Percentiles rank a stretch among this genome's conserved stretches.
phyloP scores from a whole-genome alignment of 1,284 basidiomycete species.

The Pascua sp. region DNA sequence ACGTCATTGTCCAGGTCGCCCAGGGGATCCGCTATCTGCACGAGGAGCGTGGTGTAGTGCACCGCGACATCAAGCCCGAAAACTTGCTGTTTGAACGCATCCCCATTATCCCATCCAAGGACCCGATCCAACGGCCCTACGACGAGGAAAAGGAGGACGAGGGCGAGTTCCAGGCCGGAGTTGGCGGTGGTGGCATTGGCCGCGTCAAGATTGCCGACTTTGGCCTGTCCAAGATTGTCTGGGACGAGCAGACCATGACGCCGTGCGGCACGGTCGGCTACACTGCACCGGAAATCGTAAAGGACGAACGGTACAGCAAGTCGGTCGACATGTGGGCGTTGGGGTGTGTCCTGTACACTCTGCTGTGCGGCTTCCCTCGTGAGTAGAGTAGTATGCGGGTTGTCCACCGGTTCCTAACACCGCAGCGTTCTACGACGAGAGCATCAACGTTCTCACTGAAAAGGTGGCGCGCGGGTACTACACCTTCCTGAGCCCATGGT shows the following conservation, averaged over 20 bases:
- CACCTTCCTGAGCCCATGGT: constrained; percentile 98
- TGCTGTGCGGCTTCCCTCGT: constrained; percentile 95
- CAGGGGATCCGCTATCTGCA: constrained; percentile 93
- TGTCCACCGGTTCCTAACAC: constrained; percentile 1
- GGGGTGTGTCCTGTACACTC: constrained; percentile 95
- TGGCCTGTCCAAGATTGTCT: constrained; percentile 95
- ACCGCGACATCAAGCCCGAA: constrained; percentile 93
- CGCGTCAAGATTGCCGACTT: constrained; percentile 99
- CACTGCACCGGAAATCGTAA: constrained; percentile 98
- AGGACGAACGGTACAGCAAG: constrained; percentile 97
- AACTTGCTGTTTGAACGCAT: constrained; percentile 94
- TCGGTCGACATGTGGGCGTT: constrained; percentile 99
- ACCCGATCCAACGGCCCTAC: constrained; percentile 74
- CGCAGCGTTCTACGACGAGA: constrained; percentile 92
- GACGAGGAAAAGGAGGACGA: constrained; percentile 99
- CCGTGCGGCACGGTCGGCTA: constrained; percentile 99
- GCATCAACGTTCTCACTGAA: constrained; percentile 95
- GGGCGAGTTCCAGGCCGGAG: constrained; percentile 85
- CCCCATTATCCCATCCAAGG: constrained; percentile 83
- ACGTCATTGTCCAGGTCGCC: constrained; percentile 97
- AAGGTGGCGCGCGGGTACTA: constrained; percentile 98
- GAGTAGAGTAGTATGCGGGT: constrained; percentile 14
- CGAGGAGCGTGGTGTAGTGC: constrained; percentile 92
- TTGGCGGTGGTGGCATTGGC: constrained; percentile 96
- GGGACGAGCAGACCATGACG: constrained; percentile 99